These are phyloP conservation scores for Paxillus involutus DNA, from an alignment of 768 basidiomycete species.

Conservation along the genomic window DNA sequence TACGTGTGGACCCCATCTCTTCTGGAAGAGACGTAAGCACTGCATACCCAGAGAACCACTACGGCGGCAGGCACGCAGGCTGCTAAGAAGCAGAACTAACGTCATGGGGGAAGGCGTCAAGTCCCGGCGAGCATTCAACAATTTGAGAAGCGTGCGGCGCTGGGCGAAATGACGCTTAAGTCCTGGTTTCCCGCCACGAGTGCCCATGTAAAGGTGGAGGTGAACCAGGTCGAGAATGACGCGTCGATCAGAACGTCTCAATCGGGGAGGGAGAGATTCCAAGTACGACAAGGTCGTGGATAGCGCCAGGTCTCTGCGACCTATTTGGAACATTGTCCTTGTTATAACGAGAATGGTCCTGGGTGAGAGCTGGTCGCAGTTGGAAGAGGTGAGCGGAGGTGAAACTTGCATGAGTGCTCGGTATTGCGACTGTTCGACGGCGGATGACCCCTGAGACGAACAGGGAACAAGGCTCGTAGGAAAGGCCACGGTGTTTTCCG, in stretches of 20 bases:
- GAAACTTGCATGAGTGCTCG: conserved; percentile 41
- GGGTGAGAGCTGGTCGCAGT: conserved; percentile 37
- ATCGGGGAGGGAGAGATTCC: conserved; percentile 41
- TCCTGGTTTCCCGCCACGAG: conserved; percentile 33
- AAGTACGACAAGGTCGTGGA: conserved; percentile 51
- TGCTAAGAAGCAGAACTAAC: conserved; percentile 55
- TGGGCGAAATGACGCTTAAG: conserved; percentile 44
- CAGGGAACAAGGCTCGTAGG: conserved; percentile 16
- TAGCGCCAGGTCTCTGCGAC: conserved; percentile 39
- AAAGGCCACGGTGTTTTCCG: not conserved
- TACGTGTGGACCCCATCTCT: conserved; percentile 54
- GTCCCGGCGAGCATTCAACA: conserved; percentile 46
- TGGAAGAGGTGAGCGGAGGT: conserved; percentile 36
- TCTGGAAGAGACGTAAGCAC: conserved; percentile 44
- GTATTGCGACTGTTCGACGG: conserved; percentile 29
- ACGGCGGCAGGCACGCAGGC: conserved; percentile 46
- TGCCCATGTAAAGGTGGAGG: conserved; percentile 42
- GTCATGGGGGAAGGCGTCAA: conserved; percentile 61
- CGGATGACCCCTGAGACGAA: conserved; percentile 7
- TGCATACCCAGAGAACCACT: conserved; percentile 55
- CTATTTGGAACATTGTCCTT: conserved; percentile 43
- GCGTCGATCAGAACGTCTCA: conserved; percentile 35
- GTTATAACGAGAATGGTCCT: conserved; percentile 47
- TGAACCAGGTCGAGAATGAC: conserved; percentile 51
- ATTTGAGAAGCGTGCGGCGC: conserved; percentile 42